Conservation (phyloP, 2,329 filamentous ascomycete genomes). For the Parafenestella ontariensis region DNA sequence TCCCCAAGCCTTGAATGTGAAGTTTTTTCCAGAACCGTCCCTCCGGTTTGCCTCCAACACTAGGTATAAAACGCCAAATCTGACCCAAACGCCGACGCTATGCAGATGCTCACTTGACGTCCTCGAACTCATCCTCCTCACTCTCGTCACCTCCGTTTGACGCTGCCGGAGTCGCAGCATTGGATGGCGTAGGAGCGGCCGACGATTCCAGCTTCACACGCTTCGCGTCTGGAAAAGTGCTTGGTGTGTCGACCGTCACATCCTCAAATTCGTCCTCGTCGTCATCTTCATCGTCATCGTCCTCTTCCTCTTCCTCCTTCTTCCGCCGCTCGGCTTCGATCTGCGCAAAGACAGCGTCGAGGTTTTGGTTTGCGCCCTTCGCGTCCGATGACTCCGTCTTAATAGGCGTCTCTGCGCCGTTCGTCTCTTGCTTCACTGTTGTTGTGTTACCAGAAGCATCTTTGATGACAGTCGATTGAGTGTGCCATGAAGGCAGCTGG, state of each 20-base stretch:
- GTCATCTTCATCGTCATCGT: slow-evolving; percentile 56
- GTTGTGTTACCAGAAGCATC: slow-evolving; percentile 55
- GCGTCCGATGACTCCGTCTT: slow-evolving; percentile 57
- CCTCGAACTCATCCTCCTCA: slow-evolving; percentile 57
- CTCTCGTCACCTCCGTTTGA: slow-evolving; percentile 55
- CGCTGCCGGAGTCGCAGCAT: slow-evolving; percentile 43
- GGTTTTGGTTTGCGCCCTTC: slow-evolving; percentile 60
- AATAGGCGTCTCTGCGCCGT: slow-evolving; percentile 43
- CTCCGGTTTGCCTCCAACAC: background rate
- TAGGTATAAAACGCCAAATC: background rate
- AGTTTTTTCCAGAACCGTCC: background rate
- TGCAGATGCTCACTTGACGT: slow-evolving; percentile 44
- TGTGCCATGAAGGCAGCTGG: slow-evolving; percentile 74
- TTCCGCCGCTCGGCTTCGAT: slow-evolving; percentile 66
- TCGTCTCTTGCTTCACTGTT: slow-evolving; percentile 47
- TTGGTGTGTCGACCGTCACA: slow-evolving; percentile 40
- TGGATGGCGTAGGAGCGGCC: slow-evolving; percentile 41
- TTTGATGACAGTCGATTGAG: slow-evolving; percentile 68
- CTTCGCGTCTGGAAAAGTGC: slow-evolving; percentile 58
- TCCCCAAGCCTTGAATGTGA: background rate
- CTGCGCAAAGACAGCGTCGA: slow-evolving; percentile 72
- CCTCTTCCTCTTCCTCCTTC: slow-evolving; percentile 49
- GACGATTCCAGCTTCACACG: slow-evolving; percentile 66
- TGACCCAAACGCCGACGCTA: slow-evolving; percentile 16
- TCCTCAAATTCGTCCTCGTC: slow-evolving; percentile 56